These are phyloP conservation scores for Rhizopus delemar DNA, from an alignment of 371 early-diverging fungal genomes.

Conservation along the genomic window DNA sequence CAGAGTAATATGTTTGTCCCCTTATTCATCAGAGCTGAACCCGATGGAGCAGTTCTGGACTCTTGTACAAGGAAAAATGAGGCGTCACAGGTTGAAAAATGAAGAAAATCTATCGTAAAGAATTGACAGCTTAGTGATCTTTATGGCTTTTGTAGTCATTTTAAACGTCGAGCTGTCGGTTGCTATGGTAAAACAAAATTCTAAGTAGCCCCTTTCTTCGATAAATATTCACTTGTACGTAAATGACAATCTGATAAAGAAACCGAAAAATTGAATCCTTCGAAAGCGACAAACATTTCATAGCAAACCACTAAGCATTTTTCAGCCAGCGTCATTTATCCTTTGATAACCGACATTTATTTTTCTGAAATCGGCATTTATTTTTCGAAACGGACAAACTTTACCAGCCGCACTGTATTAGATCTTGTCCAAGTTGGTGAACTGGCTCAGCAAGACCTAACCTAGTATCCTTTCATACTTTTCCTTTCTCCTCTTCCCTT, in stretches of 20 bases:
- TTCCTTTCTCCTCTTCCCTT: no score
- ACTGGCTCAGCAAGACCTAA: no score
- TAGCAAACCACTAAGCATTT: no score
- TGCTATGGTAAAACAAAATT: conserved; percentile 11
- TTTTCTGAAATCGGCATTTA: no score
- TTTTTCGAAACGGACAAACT: no score
- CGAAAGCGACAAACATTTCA: no score
- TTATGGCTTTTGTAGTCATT: conserved; percentile 8
- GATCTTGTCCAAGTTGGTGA: no score
- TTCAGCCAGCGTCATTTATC: no score
- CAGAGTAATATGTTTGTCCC: conserved; percentile 1
- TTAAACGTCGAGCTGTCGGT: conserved; percentile 5
- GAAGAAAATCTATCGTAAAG: conserved; percentile 11
- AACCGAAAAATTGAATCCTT: no score
- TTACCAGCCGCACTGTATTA: no score
- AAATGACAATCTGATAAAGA: conserved; percentile 18
- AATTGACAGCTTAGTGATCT: conserved; percentile 11
- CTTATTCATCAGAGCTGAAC: conserved; percentile 15
- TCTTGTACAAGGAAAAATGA: conserved; percentile 10
- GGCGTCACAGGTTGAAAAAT: conserved; percentile 8
- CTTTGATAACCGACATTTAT: no score
- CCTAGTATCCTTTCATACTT: no score
- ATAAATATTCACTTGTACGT: conserved; percentile 17
- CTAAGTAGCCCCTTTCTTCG: conserved; percentile 1
- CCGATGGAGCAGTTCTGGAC: conserved; percentile 12